phyloP scores from a whole-genome alignment of 768 basidiomycete genomes.

The Boletus pseudo-olivaceus region DNA sequence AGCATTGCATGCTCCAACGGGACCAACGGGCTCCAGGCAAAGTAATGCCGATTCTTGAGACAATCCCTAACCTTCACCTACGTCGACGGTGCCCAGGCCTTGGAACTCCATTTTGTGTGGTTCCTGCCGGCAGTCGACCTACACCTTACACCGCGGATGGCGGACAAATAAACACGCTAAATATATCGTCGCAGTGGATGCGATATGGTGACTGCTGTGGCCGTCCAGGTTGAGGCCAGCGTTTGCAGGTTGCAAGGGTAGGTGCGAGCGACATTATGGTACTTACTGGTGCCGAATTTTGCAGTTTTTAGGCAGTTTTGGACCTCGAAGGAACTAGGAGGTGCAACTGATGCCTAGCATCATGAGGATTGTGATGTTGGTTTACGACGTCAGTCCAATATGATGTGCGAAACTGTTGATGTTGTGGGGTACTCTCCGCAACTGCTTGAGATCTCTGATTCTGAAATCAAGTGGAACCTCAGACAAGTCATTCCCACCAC shows the following conservation, averaged over 20 bases:
- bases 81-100: slow-evolving; percentile 27
- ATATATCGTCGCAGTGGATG: too few relatives aligned
- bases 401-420: neutral
- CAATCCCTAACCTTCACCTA: slow-evolving; percentile 16
- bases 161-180: too few relatives aligned
- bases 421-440: neutral
- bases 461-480: neutral
- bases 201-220: neutral
- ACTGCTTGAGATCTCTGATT: neutral
- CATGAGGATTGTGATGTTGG: neutral
- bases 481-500: neutral
- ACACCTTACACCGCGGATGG: too few relatives aligned
- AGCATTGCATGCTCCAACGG: slow-evolving; percentile 34
- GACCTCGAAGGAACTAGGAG: neutral
- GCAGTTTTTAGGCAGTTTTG: neutral
- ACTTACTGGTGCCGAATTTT: neutral
- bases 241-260: neutral
- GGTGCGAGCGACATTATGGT: neutral
- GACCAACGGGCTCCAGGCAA: too few relatives aligned
- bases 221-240: neutral
- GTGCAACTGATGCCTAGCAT: neutral
- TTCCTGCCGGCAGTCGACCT: too few relatives aligned
- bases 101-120: too few relatives aligned
- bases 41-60: too few relatives aligned
- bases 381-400: neutral